These are phyloP conservation scores for Xerocomellus amylosporus DNA, from an alignment of 768 basidiomycete species.

Conservation along the genomic window DNA sequence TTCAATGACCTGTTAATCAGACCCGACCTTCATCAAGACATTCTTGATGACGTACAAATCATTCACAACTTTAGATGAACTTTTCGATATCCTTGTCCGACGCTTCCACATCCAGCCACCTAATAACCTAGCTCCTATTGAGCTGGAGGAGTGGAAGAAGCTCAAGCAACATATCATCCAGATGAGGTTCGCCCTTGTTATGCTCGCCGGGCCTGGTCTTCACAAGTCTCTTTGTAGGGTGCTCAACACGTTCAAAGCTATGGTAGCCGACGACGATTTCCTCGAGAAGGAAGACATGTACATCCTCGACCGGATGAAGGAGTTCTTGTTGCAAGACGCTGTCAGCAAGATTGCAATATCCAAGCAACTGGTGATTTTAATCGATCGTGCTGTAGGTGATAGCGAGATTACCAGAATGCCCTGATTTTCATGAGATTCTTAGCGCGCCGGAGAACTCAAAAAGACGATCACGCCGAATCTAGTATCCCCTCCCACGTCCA, in stretches of 20 bases:
- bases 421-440: conserved; percentile 20
- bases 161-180: conserved; percentile 86
- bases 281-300: conserved; percentile 84
- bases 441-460: conserved; percentile 54
- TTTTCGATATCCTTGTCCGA: conserved; percentile 76
- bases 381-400: conserved; percentile 74
- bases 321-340: conserved; percentile 68
- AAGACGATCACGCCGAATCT: conserved; percentile 55
- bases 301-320: conserved; percentile 78
- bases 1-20: conserved; percentile 34
- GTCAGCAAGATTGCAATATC: conserved; percentile 65
- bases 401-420: background rate
- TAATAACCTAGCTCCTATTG: conserved; percentile 52
- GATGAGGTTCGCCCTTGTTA: conserved; percentile 58
- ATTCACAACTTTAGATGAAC: conserved; percentile 78
- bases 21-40: conserved; percentile 78
- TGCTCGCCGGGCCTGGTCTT: background rate
- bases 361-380: conserved; percentile 67
- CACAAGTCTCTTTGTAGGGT: conserved; percentile 44
- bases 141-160: conserved; percentile 77
- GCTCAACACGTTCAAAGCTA: conserved; percentile 84
- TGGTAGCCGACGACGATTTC: conserved; percentile 81
- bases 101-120: conserved; percentile 82
- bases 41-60: conserved; percentile 97
- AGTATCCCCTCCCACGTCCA: conserved; percentile 68